Evolutionary conservation across 1,284 basidiomycete genomes (phyloP).

Genomic region (Austroboletus novae-zelandiae): DNA sequence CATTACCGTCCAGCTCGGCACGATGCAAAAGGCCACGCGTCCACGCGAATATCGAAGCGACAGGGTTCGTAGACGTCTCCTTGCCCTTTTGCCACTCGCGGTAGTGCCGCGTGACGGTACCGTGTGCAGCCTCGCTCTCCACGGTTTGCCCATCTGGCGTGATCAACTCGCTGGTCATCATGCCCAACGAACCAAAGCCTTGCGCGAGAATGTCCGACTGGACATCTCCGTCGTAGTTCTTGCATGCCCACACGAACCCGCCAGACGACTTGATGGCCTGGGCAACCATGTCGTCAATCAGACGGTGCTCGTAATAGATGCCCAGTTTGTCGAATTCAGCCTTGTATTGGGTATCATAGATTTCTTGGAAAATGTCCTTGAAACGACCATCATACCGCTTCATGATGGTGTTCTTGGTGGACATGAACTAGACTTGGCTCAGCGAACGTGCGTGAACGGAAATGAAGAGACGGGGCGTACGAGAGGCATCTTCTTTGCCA

Average conservation of each 20-base stretch:
- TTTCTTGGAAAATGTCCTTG: constrained; percentile 98
- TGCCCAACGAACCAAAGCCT: constrained; percentile 90
- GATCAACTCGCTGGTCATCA: constrained; percentile 98
- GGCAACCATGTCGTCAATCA: constrained; percentile 95
- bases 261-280: constrained; percentile 96
- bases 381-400: constrained; percentile 98
- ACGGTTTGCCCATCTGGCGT: constrained; percentile 93
- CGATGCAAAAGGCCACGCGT: constrained; percentile 93
- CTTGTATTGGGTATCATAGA: constrained; percentile 88
- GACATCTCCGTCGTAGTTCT: constrained; percentile 97
- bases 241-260: constrained; percentile 97
- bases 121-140: constrained; percentile 95
- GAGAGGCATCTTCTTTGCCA: constrained; percentile 90
- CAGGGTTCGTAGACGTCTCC: constrained; percentile 97
- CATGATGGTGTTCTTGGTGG: constrained; percentile 97
- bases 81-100: constrained; percentile 95
- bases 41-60: constrained; percentile 99
- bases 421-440: constrained; percentile 69
- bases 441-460: not conserved
- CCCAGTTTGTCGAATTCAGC: constrained; percentile 75
- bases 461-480: constrained; percentile 38
- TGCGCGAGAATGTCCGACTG: constrained; percentile 92
- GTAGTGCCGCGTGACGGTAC: constrained; percentile 94
- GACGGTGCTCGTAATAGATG: constrained; percentile 97
- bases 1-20: constrained; percentile 89